These are phyloP conservation scores for Coffea canephora DNA, from an alignment of 257 asterid genomes.

Conservation along the genomic window DNA sequence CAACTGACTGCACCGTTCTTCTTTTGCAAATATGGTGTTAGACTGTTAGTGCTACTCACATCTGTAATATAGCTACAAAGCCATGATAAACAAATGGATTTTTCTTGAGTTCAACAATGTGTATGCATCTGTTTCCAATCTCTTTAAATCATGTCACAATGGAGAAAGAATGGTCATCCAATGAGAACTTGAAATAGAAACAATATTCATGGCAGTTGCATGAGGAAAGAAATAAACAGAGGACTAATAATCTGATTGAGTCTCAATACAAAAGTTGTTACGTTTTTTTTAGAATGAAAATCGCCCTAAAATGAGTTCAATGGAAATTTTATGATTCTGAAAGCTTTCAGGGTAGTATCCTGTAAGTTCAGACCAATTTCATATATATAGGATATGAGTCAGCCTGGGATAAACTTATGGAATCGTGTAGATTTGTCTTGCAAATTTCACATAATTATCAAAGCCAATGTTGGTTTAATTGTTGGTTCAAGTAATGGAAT, in stretches of 20 bases:
- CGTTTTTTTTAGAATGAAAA: neutral
- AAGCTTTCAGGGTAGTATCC: neutral
- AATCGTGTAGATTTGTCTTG: neutral
- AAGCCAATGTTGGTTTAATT: neutral
- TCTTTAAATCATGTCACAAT: neutral
- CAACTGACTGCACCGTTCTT: neutral
- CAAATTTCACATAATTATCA: neutral
- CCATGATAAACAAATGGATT: neutral
- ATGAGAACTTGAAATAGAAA: too few relatives aligned
- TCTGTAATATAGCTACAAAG: neutral
- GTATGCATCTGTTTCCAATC: neutral
- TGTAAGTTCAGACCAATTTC: neutral
- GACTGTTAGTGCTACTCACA: neutral
- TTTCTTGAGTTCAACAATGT: neutral
- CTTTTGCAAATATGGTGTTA: neutral
- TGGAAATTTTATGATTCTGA: neutral
- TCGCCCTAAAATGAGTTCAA: neutral
- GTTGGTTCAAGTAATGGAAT: neutral
- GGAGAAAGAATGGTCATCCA: neutral
- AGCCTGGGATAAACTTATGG: neutral
- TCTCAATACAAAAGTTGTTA: too few relatives aligned
- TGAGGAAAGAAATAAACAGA: neutral
- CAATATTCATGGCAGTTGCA: neutral
- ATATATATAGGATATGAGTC: neutral
- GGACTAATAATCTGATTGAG: neutral